phyloP scores from a whole-genome alignment of 169 alveolate genomes.

The Plasmodium vinckei region DNA sequence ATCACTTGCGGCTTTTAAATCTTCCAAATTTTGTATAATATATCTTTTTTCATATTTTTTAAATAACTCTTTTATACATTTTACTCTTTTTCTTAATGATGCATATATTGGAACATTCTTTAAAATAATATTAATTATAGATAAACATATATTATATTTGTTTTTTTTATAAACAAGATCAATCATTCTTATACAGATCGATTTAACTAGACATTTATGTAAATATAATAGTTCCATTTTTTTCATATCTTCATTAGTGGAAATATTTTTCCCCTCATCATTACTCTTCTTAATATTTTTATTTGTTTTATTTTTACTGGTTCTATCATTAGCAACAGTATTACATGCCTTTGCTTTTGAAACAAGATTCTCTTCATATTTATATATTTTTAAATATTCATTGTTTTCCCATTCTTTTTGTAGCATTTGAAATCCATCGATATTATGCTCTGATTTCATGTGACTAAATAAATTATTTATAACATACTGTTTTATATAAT shows the following conservation, averaged over 20 bases:
- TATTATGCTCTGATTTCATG: constrained; percentile 33
- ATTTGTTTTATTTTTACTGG: background rate
- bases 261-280: too few species aligned
- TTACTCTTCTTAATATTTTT: background rate
- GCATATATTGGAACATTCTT: constrained; percentile 49
- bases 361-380: constrained; percentile 29
- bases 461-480: constrained; percentile 30
- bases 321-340: background rate
- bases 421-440: constrained; percentile 10
- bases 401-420: constrained; percentile 41
- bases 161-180: constrained; percentile 29
- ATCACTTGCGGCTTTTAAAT: constrained; percentile 45
- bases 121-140: constrained; percentile 40
- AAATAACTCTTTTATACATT: constrained; percentile 27
- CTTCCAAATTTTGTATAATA: constrained; percentile 14
- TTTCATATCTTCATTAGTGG: background rate
- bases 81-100: constrained; percentile 40
- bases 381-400: constrained; percentile 29
- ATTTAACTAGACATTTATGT: constrained; percentile 30
- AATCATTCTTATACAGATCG: constrained; percentile 60
- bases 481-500: constrained; percentile 20
- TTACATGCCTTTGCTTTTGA: background rate
- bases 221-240: constrained; percentile 21
- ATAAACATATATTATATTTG: constrained; percentile 55
- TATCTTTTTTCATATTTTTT: constrained; percentile 56